A percentile compares a stretch with the other conserved stretches of the same genome.
phyloP scores from a whole-genome alignment of 116 monocot species.

The Thalassia testudinum region DNA sequence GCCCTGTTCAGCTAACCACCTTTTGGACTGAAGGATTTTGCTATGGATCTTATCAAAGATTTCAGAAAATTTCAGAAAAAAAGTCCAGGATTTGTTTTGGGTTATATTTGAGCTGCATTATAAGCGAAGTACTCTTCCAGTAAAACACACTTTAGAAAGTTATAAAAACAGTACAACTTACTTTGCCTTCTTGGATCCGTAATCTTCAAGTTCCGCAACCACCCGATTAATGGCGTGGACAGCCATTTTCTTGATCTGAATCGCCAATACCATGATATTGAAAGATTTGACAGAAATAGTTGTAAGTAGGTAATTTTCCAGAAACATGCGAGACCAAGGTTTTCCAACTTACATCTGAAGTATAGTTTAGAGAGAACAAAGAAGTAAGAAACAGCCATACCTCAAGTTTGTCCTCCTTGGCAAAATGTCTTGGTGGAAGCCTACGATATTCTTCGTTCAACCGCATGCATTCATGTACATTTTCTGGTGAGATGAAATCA shows the following conservation, averaged over 20 bases:
- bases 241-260: constrained; percentile 14
- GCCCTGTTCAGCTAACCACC: too few species aligned
- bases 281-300: not conserved
- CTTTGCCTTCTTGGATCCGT: too few species aligned
- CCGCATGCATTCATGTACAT: constrained; percentile 9
- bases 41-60: too few species aligned
- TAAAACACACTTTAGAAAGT: too few species aligned
- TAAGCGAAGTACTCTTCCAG: too few species aligned
- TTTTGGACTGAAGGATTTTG: too few species aligned
- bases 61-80: too few species aligned
- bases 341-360: too few species aligned
- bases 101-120: too few species aligned
- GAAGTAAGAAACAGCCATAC: not conserved
- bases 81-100: too few species aligned
- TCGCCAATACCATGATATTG: not conserved
- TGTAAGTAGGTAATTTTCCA: not conserved
- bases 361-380: not conserved
- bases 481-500: constrained; percentile 18
- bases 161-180: too few species aligned
- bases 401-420: constrained; percentile 19
- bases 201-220: not conserved
- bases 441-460: constrained; percentile 11
- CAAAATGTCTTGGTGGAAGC: constrained; percentile 6
- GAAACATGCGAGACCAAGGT: not conserved
- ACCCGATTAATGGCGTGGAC: constrained; percentile 2